These are phyloP conservation scores for Venturia effusa DNA, from an alignment of 2,329 filamentous ascomycete genomes.

Conservation along the genomic window DNA sequence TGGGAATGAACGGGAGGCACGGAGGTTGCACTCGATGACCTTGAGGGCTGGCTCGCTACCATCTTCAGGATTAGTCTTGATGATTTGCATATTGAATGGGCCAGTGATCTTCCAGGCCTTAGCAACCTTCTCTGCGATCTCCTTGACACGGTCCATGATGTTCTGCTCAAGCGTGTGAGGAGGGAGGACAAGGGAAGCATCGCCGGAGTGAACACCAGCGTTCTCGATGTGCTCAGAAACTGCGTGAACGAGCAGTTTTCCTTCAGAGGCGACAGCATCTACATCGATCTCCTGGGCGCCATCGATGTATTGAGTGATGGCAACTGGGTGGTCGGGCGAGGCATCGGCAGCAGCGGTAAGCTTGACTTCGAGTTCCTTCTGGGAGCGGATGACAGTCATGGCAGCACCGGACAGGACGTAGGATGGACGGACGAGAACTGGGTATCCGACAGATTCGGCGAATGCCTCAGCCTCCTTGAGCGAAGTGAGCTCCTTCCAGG, in stretches of 20 bases:
- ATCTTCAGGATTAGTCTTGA: conserved; percentile 73
- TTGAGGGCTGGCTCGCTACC: conserved; percentile 70
- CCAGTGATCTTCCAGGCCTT: conserved; percentile 96
- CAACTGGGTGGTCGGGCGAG: conserved; percentile 92
- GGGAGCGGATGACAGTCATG: conserved; percentile 90
- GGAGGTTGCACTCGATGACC: conserved; percentile 97
- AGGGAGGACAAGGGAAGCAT: conserved; percentile 87
- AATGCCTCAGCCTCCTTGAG: conserved; percentile 81
- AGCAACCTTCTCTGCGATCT: conserved; percentile 91
- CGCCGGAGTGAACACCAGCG: conserved; percentile 94
- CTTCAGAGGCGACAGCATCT: conserved; percentile 79
- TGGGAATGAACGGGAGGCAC: conserved; percentile 93
- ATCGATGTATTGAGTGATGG: conserved; percentile 98
- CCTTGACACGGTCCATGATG: conserved; percentile 81
- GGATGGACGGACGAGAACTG: conserved; percentile 84
- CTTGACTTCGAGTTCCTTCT: conserved; percentile 88
- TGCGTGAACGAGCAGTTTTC: conserved; percentile 81
- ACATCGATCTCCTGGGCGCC: conserved; percentile 94
- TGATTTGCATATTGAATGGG: conserved; percentile 99
- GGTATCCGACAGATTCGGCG: conserved; percentile 76
- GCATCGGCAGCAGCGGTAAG: conserved; percentile 81
- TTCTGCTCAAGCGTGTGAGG: conserved; percentile 66
- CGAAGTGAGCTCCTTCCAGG: conserved; percentile 94
- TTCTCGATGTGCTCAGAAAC: conserved; percentile 94
- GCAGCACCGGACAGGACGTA: conserved; percentile 96